A percentile compares a stretch with the other conserved stretches of the same genome.
Evolutionary conservation across 805 yeast species (phyloP).

Genomic region (Tetrapisispora taiwanensis): DNA sequence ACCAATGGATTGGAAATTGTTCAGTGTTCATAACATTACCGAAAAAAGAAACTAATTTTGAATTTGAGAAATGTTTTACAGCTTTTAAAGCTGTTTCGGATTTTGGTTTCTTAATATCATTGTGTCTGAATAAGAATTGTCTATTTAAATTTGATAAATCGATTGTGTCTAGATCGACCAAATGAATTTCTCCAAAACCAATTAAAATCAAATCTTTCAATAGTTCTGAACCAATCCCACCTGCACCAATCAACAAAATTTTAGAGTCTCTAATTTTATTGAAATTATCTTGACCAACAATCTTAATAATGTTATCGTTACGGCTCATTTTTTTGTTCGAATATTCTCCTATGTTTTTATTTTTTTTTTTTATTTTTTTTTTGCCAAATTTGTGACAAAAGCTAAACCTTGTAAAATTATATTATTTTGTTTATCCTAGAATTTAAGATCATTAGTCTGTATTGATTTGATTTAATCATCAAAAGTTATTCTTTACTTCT

Average conservation of each 20-base stretch:
- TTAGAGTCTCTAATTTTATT: slow-evolving; percentile 32
- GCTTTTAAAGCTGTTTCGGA: slow-evolving; percentile 77
- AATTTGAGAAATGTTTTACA: slow-evolving; percentile 58
- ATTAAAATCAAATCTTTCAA: slow-evolving; percentile 68
- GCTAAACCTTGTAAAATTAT: too few relatives aligned
- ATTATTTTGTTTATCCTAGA: too few relatives aligned
- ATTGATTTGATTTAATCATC: too few relatives aligned
- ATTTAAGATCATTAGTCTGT: too few relatives aligned
- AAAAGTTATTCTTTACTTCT: too few relatives aligned
- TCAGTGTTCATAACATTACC: slow-evolving; percentile 77
- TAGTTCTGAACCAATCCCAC: slow-evolving; percentile 92
- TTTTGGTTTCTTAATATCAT: slow-evolving; percentile 84
- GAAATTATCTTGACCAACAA: slow-evolving; percentile 21
- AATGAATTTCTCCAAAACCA: slow-evolving; percentile 79
- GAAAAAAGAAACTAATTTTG: slow-evolving; percentile 67
- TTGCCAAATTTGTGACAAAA: too few relatives aligned
- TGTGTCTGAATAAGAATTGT: slow-evolving; percentile 81
- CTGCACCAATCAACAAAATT: slow-evolving; percentile 85
- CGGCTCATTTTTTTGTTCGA: slow-evolving; percentile 17
- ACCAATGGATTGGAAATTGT: slow-evolving; percentile 68
- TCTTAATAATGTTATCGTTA: slow-evolving; percentile 15
- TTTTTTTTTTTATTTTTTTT: too few relatives aligned
- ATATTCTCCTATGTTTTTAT: too few relatives aligned
- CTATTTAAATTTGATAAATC: slow-evolving; percentile 87
- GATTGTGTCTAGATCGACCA: slow-evolving; percentile 92